Percentiles rank a stretch among this genome's conserved stretches.
Evolutionary conservation across 208 protist species (phyloP).

Genomic region (Kentomonas sorsogonicus): DNA sequence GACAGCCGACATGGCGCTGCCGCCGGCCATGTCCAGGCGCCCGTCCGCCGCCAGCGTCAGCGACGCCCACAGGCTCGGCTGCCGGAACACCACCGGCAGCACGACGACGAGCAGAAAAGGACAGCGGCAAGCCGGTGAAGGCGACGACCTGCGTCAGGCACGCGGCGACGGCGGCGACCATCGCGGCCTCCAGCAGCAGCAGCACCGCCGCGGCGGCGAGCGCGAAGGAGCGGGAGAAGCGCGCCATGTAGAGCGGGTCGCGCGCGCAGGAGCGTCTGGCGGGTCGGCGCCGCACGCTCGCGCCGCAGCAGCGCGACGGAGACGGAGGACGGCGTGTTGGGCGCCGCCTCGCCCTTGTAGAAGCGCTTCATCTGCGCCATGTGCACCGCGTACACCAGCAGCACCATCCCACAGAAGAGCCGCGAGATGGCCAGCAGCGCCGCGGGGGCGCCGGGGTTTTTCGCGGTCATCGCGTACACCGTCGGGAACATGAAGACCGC

Average conservation of each 20-base stretch:
- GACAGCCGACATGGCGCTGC: conserved; percentile 59
- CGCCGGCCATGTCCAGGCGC: conserved; percentile 71
- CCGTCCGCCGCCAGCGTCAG: conserved; percentile 46
- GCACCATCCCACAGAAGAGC: conserved; percentile 19
- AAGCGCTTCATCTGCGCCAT: conserved; percentile 30
- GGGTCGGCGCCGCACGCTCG: conserved; percentile 7
- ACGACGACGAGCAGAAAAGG: conserved; percentile 55
- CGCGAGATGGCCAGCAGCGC: conserved; percentile 29
- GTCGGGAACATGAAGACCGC: conserved; percentile 50
- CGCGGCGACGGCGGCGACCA: conserved; percentile 31
- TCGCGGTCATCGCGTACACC: conserved; percentile 15
- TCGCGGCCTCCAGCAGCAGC: conserved; percentile 18
- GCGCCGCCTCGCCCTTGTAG: conserved; percentile 28
- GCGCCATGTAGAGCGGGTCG: conserved; percentile 14
- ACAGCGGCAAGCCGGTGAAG: conserved; percentile 22
- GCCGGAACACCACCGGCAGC: conserved; percentile 56
- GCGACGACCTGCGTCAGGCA: conserved; percentile 26
- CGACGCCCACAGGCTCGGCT: conserved; percentile 39
- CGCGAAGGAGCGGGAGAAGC: conserved; percentile 34
- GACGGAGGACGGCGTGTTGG: conserved; percentile 29
- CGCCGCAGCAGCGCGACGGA: conserved; percentile 37
- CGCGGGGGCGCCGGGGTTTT: neutral
- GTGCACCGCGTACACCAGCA: conserved; percentile 31
- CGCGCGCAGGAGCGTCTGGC: conserved; percentile 13
- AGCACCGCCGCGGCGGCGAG: conserved; percentile 14